These are phyloP conservation scores for Tetrapisispora taiwanensis DNA, from an alignment of 805 yeast genomes.

Conservation along the genomic window DNA sequence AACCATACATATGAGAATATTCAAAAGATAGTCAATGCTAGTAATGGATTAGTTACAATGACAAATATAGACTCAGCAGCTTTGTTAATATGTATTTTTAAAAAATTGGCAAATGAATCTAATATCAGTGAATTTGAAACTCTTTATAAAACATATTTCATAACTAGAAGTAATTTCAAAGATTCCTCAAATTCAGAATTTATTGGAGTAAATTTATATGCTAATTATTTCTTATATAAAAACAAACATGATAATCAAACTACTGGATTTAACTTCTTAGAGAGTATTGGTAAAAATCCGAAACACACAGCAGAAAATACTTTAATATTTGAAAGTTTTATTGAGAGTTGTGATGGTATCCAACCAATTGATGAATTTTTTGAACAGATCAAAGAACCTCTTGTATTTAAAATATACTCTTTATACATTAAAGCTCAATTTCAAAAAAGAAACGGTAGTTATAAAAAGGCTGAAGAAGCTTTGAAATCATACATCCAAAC, in stretches of 20 bases:
- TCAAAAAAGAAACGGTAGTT: slow-evolving; percentile 13
- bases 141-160: slow-evolving; percentile 12
- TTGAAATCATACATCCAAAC: slow-evolving; percentile 14
- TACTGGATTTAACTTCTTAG: slow-evolving; percentile 13
- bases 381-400: slow-evolving; percentile 13
- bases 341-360: slow-evolving; percentile 15
- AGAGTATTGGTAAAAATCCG: slow-evolving; percentile 13
- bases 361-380: slow-evolving; percentile 14
- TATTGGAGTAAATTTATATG: slow-evolving; percentile 18
- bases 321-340: slow-evolving; percentile 14
- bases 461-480: slow-evolving; percentile 16
- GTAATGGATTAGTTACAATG: not conserved
- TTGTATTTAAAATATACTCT: slow-evolving; percentile 15
- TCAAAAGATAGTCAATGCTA: slow-evolving; percentile 10
- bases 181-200: slow-evolving; percentile 13
- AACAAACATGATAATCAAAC: not conserved
- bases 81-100: slow-evolving; percentile 18
- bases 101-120: slow-evolving; percentile 9
- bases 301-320: slow-evolving; percentile 9
- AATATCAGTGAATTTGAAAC: slow-evolving; percentile 9
- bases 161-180: slow-evolving; percentile 1
- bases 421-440: slow-evolving; percentile 21
- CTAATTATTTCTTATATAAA: slow-evolving; percentile 9
- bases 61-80: slow-evolving; percentile 9
- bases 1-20: slow-evolving; percentile 7